Percentiles rank a stretch among this genome's conserved stretches.
Evolutionary conservation across 2,329 filamentous ascomycete species (phyloP).

Genomic region (Verticillium zaregamsianum): DNA sequence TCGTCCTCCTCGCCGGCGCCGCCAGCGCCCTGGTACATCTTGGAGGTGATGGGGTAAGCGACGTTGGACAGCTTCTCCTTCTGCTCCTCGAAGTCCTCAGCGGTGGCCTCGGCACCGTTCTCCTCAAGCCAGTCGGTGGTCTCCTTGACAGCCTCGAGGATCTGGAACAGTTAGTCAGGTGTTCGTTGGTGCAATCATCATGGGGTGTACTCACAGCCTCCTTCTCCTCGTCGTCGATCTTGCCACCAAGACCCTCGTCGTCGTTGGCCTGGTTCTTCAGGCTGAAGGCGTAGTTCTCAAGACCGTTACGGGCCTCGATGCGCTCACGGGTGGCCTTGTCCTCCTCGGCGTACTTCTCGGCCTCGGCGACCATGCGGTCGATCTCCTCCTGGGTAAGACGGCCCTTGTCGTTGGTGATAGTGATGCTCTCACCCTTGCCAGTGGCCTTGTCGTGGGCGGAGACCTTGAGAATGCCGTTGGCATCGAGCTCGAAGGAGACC

Average conservation of each 20-base stretch:
- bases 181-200: background rate
- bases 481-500: slow-evolving; percentile 95
- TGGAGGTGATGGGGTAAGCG: slow-evolving; percentile 98
- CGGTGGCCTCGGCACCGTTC: slow-evolving; percentile 77
- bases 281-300: slow-evolving; percentile 99
- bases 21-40: slow-evolving; percentile 73
- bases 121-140: slow-evolving; percentile 94
- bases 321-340: slow-evolving; percentile 97
- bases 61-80: slow-evolving; percentile 98
- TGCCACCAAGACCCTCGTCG: slow-evolving; percentile 92
- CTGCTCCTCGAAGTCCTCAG: slow-evolving; percentile 98
- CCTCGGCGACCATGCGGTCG: slow-evolving; percentile 97
- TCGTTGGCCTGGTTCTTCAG: slow-evolving; percentile 99
- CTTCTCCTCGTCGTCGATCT: slow-evolving; percentile 99
- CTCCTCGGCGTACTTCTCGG: slow-evolving; percentile 98
- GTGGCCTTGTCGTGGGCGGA: slow-evolving; percentile 96
- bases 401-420: slow-evolving; percentile 99
- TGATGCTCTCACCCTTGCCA: slow-evolving; percentile 95
- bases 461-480: slow-evolving; percentile 97
- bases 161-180: slow-evolving; percentile 34
- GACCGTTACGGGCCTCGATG: slow-evolving; percentile 91
- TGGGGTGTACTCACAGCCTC: slow-evolving; percentile 64
- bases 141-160: slow-evolving; percentile 96
- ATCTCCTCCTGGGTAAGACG: slow-evolving; percentile 96
- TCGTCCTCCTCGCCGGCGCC: slow-evolving; percentile 66